Conservation (phyloP, 225 moss, liverwort and hornwort species). For the Sphagnum tenellum region DNA sequence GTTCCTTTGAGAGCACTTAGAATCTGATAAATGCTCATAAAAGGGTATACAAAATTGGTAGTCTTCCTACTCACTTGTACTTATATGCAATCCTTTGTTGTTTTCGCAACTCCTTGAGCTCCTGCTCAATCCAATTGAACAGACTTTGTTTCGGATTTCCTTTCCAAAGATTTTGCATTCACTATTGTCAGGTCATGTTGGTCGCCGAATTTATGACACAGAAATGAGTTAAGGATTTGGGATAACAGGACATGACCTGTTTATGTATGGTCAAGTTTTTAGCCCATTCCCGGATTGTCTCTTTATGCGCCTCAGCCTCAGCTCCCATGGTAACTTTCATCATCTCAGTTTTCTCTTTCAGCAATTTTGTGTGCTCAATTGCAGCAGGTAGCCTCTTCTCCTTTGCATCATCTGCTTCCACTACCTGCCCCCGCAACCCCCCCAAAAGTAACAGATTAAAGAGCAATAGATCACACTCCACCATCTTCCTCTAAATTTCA, state of each 20-base stretch:
- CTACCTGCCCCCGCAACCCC: constrained; percentile 11
- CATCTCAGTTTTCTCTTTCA: constrained; percentile 45
- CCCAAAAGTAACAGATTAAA: neutral
- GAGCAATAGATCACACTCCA: no score
- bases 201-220: no score
- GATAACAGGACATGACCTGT: constrained; percentile 15
- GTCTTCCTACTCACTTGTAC: constrained; percentile 53
- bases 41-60: neutral
- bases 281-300: constrained; percentile 44
- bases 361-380: constrained; percentile 21
- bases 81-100: constrained; percentile 59
- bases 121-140: constrained; percentile 18
- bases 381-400: constrained; percentile 28
- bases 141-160: no score
- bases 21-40: neutral
- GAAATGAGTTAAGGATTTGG: no score
- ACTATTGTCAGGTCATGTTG: no score
- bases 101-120: constrained; percentile 55
- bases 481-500: no score
- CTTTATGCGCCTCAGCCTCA: constrained; percentile 40
- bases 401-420: constrained; percentile 36
- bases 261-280: constrained; percentile 42
- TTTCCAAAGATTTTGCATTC: no score
- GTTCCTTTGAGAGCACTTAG: neutral
- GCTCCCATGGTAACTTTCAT: constrained; percentile 22